These are phyloP conservation scores for Skeletonema costatum DNA, from an alignment of 108 stramenopile species.

Conservation along the genomic window DNA sequence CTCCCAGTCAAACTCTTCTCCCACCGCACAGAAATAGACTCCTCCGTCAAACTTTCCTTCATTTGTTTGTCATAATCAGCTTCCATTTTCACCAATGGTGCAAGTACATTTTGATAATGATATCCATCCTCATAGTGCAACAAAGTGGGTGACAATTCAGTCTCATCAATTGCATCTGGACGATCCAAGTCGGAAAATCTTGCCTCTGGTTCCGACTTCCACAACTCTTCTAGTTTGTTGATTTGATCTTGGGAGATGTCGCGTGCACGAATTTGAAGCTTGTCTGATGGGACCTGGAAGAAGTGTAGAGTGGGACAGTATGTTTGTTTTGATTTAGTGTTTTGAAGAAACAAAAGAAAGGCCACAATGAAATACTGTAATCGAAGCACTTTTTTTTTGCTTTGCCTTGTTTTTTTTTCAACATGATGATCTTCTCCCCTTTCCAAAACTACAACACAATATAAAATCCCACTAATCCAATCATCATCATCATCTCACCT, in stretches of 20 bases:
- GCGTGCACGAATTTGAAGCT: slow-evolving; percentile 75
- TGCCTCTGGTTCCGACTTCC: slow-evolving; percentile 93
- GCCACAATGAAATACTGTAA: neutral
- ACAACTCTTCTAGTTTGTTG: slow-evolving; percentile 92
- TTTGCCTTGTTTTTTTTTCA: neutral
- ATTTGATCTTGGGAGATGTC: slow-evolving; percentile 92
- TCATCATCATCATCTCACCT: slow-evolving; percentile 44
- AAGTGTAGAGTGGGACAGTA: neutral
- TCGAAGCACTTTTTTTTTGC: neutral
- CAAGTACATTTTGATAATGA: slow-evolving; percentile 97
- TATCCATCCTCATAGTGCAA: slow-evolving; percentile 96
- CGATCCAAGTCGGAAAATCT: slow-evolving; percentile 89
- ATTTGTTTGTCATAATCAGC: slow-evolving; percentile 97
- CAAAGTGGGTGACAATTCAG: slow-evolving; percentile 84
- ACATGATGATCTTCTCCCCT: neutral
- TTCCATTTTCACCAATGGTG: slow-evolving; percentile 97
- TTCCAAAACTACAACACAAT: neutral
- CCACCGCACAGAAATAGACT: slow-evolving; percentile 90
- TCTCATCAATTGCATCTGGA: slow-evolving; percentile 85
- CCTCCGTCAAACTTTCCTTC: slow-evolving; percentile 92
- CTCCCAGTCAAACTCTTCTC: slow-evolving; percentile 89
- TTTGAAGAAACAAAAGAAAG: neutral
- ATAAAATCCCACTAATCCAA: neutral
- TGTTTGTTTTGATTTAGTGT: neutral
- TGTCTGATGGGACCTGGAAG: slow-evolving; percentile 72